Conservation (phyloP, 495 filamentous ascomycete species). For the Lasiosphaeria hispida region DNA sequence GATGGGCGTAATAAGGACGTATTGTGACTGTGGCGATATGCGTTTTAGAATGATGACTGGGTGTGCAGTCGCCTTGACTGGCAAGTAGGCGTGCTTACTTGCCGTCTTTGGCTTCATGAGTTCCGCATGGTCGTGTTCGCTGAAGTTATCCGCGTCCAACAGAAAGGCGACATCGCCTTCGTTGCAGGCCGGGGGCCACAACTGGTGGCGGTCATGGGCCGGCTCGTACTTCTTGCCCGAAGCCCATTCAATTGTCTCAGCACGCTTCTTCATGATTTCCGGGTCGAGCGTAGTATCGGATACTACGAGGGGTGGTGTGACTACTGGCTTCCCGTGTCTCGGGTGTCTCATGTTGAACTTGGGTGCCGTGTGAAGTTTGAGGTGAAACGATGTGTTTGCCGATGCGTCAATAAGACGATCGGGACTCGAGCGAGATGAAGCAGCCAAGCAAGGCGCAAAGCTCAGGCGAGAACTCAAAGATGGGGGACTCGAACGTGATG, state of each 20-base stretch:
- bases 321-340: too few species aligned
- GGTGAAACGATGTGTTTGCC: too few species aligned
- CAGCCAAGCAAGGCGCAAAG: too few species aligned
- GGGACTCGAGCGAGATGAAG: too few species aligned
- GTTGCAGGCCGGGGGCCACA: slow-evolving; percentile 22
- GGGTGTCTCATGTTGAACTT: background rate
- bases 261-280: background rate
- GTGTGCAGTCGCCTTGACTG: slow-evolving; percentile 23
- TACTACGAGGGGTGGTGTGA: too few species aligned
- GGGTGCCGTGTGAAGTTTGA: too few species aligned
- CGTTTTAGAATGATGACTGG: slow-evolving; percentile 33
- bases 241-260: background rate
- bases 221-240: background rate
- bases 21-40: slow-evolving; percentile 4
- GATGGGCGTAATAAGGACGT: slow-evolving; percentile 30
- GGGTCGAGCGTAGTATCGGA: too few species aligned
- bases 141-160: background rate
- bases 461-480: too few species aligned
- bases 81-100: slow-evolving; percentile 16
- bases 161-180: slow-evolving; percentile 33
- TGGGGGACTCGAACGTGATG: too few species aligned
- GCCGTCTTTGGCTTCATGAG: slow-evolving; percentile 12
- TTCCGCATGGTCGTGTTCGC: too few species aligned
- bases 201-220: background rate
- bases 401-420: too few species aligned